These are phyloP conservation scores for Nephelium lappaceum DNA, from an alignment of 345 rosid species.

Conservation along the genomic window DNA sequence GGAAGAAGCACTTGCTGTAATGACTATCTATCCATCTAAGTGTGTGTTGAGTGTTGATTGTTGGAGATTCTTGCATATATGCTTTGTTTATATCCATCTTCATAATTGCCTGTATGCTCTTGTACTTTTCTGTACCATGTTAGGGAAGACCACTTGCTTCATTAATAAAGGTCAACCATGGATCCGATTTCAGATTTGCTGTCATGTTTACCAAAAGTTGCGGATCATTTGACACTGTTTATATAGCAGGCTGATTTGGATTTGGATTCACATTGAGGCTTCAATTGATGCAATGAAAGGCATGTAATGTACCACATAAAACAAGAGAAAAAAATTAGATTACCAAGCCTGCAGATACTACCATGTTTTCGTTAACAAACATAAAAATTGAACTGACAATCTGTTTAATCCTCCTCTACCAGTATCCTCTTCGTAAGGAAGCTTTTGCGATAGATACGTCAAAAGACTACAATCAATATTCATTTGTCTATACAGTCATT, in stretches of 20 bases:
- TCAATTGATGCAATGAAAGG: background rate
- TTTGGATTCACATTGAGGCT: too few species aligned
- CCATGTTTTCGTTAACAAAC: background rate
- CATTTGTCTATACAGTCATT: constrained; percentile 4
- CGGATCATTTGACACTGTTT: background rate
- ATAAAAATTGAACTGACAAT: background rate
- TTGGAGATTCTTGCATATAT: background rate
- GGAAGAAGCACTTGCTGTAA: constrained; percentile 27
- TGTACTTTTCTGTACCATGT: constrained; percentile 33
- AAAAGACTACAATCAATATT: background rate
- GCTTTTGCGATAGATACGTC: background rate
- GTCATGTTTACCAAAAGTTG: background rate
- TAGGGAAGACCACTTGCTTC: background rate
- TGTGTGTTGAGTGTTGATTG: background rate
- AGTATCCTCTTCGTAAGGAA: background rate
- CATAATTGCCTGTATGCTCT: constrained; percentile 5
- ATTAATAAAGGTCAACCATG: background rate
- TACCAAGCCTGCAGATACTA: background rate
- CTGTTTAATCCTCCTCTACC: background rate
- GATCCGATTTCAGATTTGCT: background rate
- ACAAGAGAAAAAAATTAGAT: too few species aligned
- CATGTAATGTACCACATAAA: background rate
- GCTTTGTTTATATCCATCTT: constrained; percentile 16
- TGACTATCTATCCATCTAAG: background rate
- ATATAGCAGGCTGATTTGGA: too few species aligned